Evolutionary conservation across 805 yeast genomes (phyloP).

Genomic region (Cyberlindnera euphorbiiphila): DNA sequence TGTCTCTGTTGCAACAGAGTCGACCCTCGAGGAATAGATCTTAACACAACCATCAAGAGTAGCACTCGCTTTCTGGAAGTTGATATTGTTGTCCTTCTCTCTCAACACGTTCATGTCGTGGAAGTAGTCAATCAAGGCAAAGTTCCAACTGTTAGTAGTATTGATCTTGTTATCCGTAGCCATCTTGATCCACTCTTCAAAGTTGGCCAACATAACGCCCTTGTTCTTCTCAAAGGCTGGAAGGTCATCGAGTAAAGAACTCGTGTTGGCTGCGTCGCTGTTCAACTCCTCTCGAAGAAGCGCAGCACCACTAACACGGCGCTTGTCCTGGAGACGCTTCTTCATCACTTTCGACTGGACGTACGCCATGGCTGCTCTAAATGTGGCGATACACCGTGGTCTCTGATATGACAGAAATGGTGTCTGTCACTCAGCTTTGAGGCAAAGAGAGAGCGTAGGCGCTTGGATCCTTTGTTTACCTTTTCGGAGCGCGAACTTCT

Average conservation of each 20-base stretch:
- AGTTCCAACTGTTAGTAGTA: conserved; percentile 81
- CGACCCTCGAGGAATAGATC: conserved; percentile 88
- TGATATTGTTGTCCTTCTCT: conserved; percentile 73
- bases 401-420: no score
- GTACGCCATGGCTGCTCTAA: conserved; percentile 29
- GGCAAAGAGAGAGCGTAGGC: no score
- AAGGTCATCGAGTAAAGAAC: conserved; percentile 23
- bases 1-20: conserved; percentile 87
- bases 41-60: conserved; percentile 94
- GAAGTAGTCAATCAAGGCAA: conserved; percentile 87
- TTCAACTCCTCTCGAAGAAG: conserved; percentile 30
- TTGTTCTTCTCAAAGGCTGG: conserved; percentile 29
- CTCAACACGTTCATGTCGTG: conserved; percentile 72
- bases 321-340: conserved; percentile 28
- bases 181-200: conserved; percentile 30
- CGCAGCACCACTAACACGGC: conserved; percentile 32
- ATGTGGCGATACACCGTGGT: no score
- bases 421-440: no score
- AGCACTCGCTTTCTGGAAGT: conserved; percentile 86
- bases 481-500: no score
- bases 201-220: conserved; percentile 32
- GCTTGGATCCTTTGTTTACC: no score
- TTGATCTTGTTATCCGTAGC: conserved; percentile 56
- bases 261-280: conserved; percentile 12
- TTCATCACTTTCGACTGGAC: conserved; percentile 27